Evolutionary conservation across 2,329 filamentous ascomycete genomes (phyloP).

Genomic region (Fusarium mangiferae): DNA sequence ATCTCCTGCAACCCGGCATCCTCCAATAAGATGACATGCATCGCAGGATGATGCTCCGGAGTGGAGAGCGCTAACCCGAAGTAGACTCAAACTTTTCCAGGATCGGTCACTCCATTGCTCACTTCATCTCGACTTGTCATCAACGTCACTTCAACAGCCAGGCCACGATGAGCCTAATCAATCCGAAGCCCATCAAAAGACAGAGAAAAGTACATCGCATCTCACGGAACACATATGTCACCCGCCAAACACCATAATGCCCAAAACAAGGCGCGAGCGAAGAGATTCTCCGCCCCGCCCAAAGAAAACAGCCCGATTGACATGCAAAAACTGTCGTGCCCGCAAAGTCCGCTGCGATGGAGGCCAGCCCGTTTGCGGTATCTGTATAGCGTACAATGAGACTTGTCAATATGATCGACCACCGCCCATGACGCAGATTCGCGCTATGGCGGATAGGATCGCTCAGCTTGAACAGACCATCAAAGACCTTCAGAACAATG

Average conservation of each 20-base stretch:
- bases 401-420: neutral
- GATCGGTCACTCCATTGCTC: neutral
- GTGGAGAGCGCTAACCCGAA: neutral
- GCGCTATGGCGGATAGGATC: neutral
- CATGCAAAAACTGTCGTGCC: neutral
- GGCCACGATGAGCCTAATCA: neutral
- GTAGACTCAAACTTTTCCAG: neutral
- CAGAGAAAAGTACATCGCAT: accelerated
- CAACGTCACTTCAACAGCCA: accelerated
- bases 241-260: neutral
- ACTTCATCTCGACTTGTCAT: neutral
- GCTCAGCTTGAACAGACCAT: neutral
- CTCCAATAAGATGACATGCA: neutral
- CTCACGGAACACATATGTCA: neutral
- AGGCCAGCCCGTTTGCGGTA: neutral
- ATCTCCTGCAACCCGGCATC: neutral
- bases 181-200: accelerated
- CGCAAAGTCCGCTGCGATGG: constrained; percentile 5
- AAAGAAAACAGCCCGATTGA: neutral
- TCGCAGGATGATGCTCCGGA: accelerated
- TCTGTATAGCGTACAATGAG: neutral
- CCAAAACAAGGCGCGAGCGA: neutral
- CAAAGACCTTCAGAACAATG: neutral
- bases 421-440: neutral
- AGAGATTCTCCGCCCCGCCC: neutral